Evolutionary conservation across 805 yeast species (phyloP), one percentile per base, ranked within the genome.

Genomic region (Metschnikowia drakensbergensis): DNA sequence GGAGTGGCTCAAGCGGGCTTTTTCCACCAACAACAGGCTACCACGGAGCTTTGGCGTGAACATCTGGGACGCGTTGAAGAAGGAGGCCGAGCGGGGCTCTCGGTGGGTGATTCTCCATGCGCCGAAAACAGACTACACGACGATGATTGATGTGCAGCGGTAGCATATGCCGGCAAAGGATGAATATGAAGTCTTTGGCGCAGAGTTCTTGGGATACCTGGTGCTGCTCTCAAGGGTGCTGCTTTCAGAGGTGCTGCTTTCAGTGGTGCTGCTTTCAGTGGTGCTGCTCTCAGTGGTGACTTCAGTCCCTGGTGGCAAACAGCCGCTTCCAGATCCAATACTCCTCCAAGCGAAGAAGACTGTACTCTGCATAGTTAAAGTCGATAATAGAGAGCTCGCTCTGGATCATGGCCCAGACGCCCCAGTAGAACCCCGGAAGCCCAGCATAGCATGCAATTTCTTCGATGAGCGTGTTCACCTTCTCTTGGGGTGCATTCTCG

Each of bases 371-470:
- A 61, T 86, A 86, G 59, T 84, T 84, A 62, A 86, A 86, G 55
- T 86, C 92, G 41, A 86, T 85, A 28, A 79, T 75, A 1, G 89
- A 83, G 23, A 83, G 79, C 47, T 76, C 76, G 51, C 84, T 74
- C 64, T 86, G 94, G 46, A 86, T 86, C 51, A 82, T 83, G 2
- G 90, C 81, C 94, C 94, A 86, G 7, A 86, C 75, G 1, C 92
- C 91, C 94, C 94, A 86, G 62, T 84, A 86, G 58, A 86, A 83
- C 0, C 92, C 94, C 0, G 94, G 94, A 66, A 86, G 66, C 0
- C 94, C 94, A 69, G 84, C 86, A 69, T 78, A 84, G 3, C 74
- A 62, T 10, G 69, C 64, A 23, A 86, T 74, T 60, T 86, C 91
- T 9, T 68, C 63, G 22, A 85, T 76, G 29, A 85, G 65, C 0